Evolutionary conservation across 805 yeast species (phyloP).

Genomic region (Spathaspora sp.): DNA sequence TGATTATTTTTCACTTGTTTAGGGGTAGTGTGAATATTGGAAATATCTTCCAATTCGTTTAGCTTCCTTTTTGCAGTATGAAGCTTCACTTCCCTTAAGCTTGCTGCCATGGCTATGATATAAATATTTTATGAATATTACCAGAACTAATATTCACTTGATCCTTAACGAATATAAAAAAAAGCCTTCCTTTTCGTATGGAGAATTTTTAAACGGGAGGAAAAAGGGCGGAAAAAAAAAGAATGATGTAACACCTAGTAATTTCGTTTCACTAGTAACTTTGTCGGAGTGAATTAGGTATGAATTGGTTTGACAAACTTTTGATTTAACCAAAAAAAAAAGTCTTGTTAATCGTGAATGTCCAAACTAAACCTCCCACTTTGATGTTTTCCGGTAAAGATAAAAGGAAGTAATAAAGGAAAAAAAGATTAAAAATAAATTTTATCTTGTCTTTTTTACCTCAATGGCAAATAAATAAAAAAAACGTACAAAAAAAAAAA

Average conservation of each 20-base stretch:
- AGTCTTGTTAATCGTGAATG: not conserved
- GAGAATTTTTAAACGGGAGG: not conserved
- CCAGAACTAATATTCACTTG: not conserved
- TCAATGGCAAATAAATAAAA: constrained; percentile 1
- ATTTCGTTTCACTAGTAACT: not conserved
- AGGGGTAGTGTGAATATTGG: constrained; percentile 19
- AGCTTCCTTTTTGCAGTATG: constrained; percentile 24
- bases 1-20: not conserved
- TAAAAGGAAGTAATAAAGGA: not conserved
- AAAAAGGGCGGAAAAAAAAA: not conserved
- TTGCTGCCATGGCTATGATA: constrained; percentile 28
- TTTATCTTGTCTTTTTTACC: not conserved
- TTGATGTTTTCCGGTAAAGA: not conserved
- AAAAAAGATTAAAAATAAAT: not conserved
- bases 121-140: not conserved
- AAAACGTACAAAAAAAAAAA: not conserved
- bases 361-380: not conserved
- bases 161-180: not conserved
- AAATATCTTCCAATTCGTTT: constrained; percentile 35
- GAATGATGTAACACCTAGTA: not conserved
- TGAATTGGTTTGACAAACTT: not conserved
- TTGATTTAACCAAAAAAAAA: not conserved
- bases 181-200: not conserved
- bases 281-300: not conserved
- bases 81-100: constrained; percentile 21